A percentile compares a stretch with the other conserved stretches of the same genome.
phyloP scores from a whole-genome alignment of 2,329 filamentous ascomycete genomes.

The Colletotrichum sp. region DNA sequence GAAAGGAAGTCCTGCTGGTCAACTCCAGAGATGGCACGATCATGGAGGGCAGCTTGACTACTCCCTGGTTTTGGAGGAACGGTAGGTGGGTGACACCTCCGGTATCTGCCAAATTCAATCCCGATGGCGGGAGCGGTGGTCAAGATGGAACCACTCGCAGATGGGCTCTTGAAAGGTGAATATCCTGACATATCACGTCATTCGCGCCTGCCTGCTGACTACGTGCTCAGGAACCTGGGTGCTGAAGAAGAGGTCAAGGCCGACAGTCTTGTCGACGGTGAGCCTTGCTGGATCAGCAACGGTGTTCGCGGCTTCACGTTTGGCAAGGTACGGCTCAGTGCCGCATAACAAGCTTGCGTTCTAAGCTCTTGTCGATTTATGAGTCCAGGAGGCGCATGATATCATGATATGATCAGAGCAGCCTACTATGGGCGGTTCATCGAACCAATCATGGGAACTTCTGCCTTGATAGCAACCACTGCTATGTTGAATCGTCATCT shows the following conservation, averaged over 20 bases:
- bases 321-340: conserved; percentile 42
- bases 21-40: conserved; percentile 65
- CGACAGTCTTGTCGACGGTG: conserved; percentile 69
- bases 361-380: not conserved
- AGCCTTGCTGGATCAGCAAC: conserved; percentile 89
- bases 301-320: conserved; percentile 79
- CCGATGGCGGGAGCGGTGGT: conserved; percentile 66
- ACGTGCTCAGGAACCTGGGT: conserved; percentile 56
- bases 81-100: conserved; percentile 83
- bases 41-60: conserved; percentile 87
- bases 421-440: not conserved
- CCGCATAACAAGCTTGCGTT: not conserved
- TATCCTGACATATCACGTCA: not conserved
- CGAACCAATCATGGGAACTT: not conserved
- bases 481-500: not conserved
- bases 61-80: conserved; percentile 78
- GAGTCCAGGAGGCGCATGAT: not conserved
- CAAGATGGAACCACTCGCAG: conserved; percentile 82
- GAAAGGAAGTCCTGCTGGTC: conserved; percentile 77
- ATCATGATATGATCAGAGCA: not conserved
- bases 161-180: conserved; percentile 77
- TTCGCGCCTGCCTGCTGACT: not conserved
- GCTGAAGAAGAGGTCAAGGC: conserved; percentile 67
- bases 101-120: conserved; percentile 47
- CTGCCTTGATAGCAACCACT: not conserved